phyloP scores from a whole-genome alignment of 208 protist species.

The Wallacemonas sp. region DNA sequence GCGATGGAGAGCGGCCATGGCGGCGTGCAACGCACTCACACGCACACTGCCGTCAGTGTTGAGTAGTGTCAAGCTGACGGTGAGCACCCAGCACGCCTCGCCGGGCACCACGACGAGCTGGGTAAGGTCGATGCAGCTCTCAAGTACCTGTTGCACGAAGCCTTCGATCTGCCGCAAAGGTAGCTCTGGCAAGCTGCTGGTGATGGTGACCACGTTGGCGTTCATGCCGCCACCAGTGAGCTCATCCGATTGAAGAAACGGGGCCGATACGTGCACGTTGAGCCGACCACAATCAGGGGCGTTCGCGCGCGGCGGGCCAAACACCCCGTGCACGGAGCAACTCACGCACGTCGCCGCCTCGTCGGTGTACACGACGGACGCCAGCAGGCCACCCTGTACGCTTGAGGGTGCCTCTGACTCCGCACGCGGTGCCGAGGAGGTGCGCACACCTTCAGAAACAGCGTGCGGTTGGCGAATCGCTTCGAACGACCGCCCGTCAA shows the following conservation, averaged over 20 bases:
- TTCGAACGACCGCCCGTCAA: conserved; percentile 54
- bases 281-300: conserved; percentile 61
- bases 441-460: conserved; percentile 33
- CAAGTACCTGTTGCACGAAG: conserved; percentile 58
- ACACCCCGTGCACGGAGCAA: conserved; percentile 62
- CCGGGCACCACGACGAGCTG: conserved; percentile 55
- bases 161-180: conserved; percentile 73
- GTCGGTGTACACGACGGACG: conserved; percentile 77
- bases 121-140: conserved; percentile 48
- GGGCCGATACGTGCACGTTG: conserved; percentile 59
- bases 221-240: conserved; percentile 12
- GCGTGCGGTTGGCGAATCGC: conserved; percentile 44
- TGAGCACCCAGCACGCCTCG: conserved; percentile 86
- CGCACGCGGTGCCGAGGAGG: not conserved
- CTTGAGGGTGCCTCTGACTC: not conserved
- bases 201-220: conserved; percentile 12
- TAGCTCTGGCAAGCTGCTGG: conserved; percentile 26
- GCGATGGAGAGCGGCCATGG: conserved; percentile 57
- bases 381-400: conserved; percentile 24
- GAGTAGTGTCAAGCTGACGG: conserved; percentile 57
- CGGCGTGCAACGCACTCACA: conserved; percentile 57
- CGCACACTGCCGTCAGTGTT: conserved; percentile 78
- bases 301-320: conserved; percentile 63
- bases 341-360: conserved; percentile 55
- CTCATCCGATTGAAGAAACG: conserved; percentile 45